phyloP scores from a whole-genome alignment of 2,329 filamentous ascomycete genomes.

The Pestalotiopsis fici region DNA sequence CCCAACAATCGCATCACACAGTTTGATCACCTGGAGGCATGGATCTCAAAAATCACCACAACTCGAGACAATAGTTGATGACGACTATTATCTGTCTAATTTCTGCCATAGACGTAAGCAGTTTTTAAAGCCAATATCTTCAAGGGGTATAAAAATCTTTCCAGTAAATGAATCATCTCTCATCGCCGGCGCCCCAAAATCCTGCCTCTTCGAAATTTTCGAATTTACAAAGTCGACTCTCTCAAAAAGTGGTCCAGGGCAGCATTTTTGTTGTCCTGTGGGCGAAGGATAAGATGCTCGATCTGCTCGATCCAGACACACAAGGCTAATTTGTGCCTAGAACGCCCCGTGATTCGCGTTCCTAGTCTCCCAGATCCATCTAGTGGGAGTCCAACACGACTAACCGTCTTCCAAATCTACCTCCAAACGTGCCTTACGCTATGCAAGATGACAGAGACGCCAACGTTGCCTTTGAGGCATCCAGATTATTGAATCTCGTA shows the following conservation, averaged over 20 bases:
- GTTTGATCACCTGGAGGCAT: background rate
- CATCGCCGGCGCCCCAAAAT: background rate
- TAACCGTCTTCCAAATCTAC: no score
- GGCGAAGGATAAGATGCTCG: background rate
- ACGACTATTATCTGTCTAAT: background rate
- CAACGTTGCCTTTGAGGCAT: no score
- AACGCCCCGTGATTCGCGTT: background rate
- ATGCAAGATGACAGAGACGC: no score
- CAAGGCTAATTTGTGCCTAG: background rate
- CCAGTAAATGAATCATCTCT: background rate
- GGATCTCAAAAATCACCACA: background rate
- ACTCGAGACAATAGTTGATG: background rate
- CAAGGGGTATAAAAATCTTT: background rate
- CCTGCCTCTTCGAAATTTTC: background rate
- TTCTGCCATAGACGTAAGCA: background rate
- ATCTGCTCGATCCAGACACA: background rate
- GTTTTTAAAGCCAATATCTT: background rate
- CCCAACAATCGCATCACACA: background rate
- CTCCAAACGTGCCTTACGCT: no score
- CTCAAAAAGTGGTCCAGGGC: background rate
- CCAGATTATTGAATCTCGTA: no score
- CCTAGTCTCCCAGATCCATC: background rate
- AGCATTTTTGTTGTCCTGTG: background rate
- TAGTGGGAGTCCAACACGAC: background rate
- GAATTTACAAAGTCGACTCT: background rate